Evolutionary conservation across 2,329 filamentous ascomycete species (phyloP).

Genomic region (Botryotinia globosa): DNA sequence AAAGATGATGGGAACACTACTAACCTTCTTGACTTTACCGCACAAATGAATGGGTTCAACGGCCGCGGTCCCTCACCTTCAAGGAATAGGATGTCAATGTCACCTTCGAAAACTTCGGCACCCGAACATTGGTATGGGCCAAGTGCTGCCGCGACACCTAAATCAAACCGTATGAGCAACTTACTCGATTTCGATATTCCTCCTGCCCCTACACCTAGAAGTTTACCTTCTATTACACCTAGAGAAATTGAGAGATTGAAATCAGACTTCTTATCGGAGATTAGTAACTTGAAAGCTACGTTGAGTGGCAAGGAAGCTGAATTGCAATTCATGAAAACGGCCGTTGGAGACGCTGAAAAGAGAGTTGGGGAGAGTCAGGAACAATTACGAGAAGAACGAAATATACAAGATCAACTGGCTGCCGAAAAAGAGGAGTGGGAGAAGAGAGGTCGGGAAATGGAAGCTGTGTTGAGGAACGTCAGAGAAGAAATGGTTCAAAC

Average conservation of each 20-base stretch:
- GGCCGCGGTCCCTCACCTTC: slow-evolving; percentile 48
- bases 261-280: slow-evolving; percentile 85
- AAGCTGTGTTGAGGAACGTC: slow-evolving; percentile 73
- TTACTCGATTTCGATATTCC: slow-evolving; percentile 90
- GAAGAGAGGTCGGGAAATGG: slow-evolving; percentile 80
- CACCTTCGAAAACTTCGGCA: slow-evolving; percentile 43
- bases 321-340: slow-evolving; percentile 79
- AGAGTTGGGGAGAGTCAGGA: slow-evolving; percentile 85
- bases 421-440: slow-evolving; percentile 82
- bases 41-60: slow-evolving; percentile 62
- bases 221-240: slow-evolving; percentile 84
- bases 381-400: slow-evolving; percentile 73
- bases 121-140: slow-evolving; percentile 28
- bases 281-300: slow-evolving; percentile 89
- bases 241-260: slow-evolving; percentile 91
- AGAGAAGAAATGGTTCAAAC: slow-evolving; percentile 76
- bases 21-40: slow-evolving; percentile 84
- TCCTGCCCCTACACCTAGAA: slow-evolving; percentile 88
- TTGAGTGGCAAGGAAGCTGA: slow-evolving; percentile 92
- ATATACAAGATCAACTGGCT: slow-evolving; percentile 66
- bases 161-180: slow-evolving; percentile 53
- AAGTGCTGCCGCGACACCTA: slow-evolving; percentile 28
- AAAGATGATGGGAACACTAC: slow-evolving; percentile 56
- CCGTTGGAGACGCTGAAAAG: slow-evolving; percentile 86
- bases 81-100: slow-evolving; percentile 49